Evolutionary conservation across 1,284 basidiomycete genomes (phyloP), one percentile per base, ranked within the genome.

Genomic region (Termitomyces sp.): DNA sequence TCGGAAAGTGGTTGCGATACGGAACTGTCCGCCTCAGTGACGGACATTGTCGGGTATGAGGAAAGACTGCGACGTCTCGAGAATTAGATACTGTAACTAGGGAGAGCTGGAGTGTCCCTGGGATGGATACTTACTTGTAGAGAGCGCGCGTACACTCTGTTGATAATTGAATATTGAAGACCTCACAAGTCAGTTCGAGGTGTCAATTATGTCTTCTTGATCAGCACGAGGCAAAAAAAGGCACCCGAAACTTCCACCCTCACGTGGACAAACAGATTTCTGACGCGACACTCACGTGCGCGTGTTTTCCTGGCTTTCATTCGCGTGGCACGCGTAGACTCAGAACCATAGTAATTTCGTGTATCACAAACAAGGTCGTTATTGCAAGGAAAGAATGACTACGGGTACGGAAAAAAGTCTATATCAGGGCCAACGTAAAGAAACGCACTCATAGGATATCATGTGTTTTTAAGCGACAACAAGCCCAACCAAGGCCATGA

Each of bases 401-500:
- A 46, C 18, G 18, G 1, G 10, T 37, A 31, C 13, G 41, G 35
- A 48, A 1, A 28, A 18, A 10, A 43, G 26, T 42, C 39, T 40
- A 37, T 37, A 52, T 52, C 10, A 46, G 46, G 21, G n/a, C 16
- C 26, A 34, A 52, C 49, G 39, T 35, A 40, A 39, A 37, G n/a
- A 46, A 30, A 33, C 19, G 7, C 19, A 14, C 9, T 26, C 16
- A 38, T 19, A 41, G 9, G 40, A 24, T 24, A 24, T 21, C 14
- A 46, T 24, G 21, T 30, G 11, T 31, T 26, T 57, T 72, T 64
- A 80, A 53, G 79, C 68, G 26, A 79, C 66, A 26, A 68, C 72
- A 49, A 75, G 74, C 37, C 79, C 79, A 54, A 79, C 60, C 39
- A 80, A 60, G 46, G 78, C 77, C 64, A 80, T 65, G 39, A 77